These are phyloP conservation scores for Polytrichum commune DNA, from an alignment of 225 moss, liverwort and hornwort genomes.

Conservation along the genomic window DNA sequence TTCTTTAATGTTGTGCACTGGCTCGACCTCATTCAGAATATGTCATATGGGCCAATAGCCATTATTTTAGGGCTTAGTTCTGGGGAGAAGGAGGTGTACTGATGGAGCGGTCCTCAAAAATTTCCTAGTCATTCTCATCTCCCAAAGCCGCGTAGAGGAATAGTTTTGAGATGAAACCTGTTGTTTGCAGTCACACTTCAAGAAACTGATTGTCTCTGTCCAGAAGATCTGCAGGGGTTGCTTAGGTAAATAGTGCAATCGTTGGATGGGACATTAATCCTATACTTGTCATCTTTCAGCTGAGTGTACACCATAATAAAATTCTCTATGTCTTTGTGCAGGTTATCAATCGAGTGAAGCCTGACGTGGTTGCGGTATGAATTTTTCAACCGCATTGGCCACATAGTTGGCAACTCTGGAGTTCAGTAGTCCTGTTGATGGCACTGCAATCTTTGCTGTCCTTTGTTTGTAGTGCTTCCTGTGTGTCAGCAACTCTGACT, in stretches of 20 bases:
- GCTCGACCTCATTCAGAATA: neutral
- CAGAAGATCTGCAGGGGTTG: no score
- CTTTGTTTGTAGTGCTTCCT: neutral
- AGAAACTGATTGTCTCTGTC: no score
- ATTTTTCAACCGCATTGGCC: neutral
- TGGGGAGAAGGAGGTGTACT: no score
- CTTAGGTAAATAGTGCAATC: no score
- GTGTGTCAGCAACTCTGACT: neutral
- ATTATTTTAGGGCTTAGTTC: no score
- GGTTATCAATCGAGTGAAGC: constrained; percentile 86
- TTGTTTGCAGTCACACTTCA: no score
- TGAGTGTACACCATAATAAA: neutral
- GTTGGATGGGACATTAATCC: neutral
- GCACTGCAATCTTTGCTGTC: neutral
- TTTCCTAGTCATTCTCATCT: no score
- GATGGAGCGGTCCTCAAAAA: no score
- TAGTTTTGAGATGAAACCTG: no score
- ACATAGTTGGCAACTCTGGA: neutral
- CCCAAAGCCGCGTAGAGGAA: neutral
- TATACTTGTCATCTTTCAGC: neutral
- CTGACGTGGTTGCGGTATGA: constrained; percentile 74
- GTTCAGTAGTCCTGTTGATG: constrained; percentile 10
- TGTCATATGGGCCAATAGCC: neutral
- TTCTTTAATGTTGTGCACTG: neutral
- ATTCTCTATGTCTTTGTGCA: constrained; percentile 31